Base-by-base conservation (phyloP, 345 rosid genomes). In the Psidium guajava region DNA sequence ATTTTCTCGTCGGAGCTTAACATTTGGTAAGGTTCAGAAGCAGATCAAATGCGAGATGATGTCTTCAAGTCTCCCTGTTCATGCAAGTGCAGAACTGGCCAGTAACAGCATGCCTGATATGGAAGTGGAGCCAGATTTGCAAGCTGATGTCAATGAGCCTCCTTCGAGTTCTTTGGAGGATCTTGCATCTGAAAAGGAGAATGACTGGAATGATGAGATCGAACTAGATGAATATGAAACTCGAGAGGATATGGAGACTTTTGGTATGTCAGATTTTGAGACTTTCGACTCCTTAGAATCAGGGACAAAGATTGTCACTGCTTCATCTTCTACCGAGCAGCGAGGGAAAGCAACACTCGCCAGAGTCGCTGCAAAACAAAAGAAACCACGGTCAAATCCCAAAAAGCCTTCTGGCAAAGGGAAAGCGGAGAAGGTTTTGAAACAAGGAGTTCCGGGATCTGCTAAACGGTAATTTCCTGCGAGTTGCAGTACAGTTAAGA, bases 11-110 rank as follows among this genome's bases (percentile, higher is more conserved):
- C 88, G 90, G 83, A 90, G 84, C 20, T 77, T 97, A 54, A 59
- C 86, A 42, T 97, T 97, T 91, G 98, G 99, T 18, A 95, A 89
- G 89, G 90, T 94, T 89, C 88, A 92, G 86, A 95, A 93, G 93
- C 95, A 89, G 85, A 93, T 97, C 84, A 94, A 88, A 87, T 95
- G 97, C 87, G 91, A 88, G 89, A 86, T 90, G 85, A 54, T 87
- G 87, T 91, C 90, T 50, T 86, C 88, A 54, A 42, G 75, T 57
- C 86, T 90, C 20, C 50, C 86, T n/a, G 87, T 85, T 40, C 54
- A 91, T 54, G 85, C 87, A 77, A 83, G 81, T 84, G 89, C 89
- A 52, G 47, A 83, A 86, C 86, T 84, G 84, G 83, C 86, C 1
- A 87, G 88, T 82, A 81, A 82, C 64, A 86, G 6, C 44, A 51